Evolutionary conservation across 495 filamentous ascomycete genomes (phyloP), one percentile per base, ranked within the genome.

Genomic region (Aspergillus hancockii): DNA sequence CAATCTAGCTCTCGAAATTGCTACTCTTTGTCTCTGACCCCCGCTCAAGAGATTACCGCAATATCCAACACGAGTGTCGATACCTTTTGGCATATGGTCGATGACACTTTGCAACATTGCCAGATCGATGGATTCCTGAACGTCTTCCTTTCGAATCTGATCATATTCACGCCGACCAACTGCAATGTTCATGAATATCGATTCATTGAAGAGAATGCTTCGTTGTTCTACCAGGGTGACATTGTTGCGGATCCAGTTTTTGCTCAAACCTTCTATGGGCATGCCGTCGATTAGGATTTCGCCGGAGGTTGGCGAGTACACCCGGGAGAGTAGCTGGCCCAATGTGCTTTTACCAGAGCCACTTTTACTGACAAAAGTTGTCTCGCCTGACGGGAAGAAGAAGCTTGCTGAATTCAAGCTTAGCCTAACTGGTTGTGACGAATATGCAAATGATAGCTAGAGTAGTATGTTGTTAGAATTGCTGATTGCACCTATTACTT

Each of bases 281-380:
- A 79, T 65, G 0, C 85, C 87, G 62, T 95, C 93, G 3, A 98
- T 73, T 0, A 80, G 60, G 21, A 97, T 88, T 7, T 83, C 65
- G 0, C 94, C 94, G 0, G 75, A 72, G 0, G 70, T 72, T 2
- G 90, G 85, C 10, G 81, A 71, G 64, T 97, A 97, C 65, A 93
- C 90, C 31, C 86, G 81, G 52, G 91, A 73, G 2, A 98, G 75
- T 2, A 98, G 73, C 64, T 91, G 92, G 2, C 87, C 85, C 9
- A 98, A 66, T 0, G 94, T 98, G 66, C 90, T 96, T 69, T 98
- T 98, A 0, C 94, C 94, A 13, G 92, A 96, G 1, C 94, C 94
- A 63, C 92, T 96, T 54, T 80, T 81, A 2, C 94, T 82, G 8
- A 98, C 78, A 61, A 95, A 98, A 4, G 85, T 91, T 6, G 89